Conservation (phyloP, 148 eudicot species). For the Tetragonia tetragonoides region DNA sequence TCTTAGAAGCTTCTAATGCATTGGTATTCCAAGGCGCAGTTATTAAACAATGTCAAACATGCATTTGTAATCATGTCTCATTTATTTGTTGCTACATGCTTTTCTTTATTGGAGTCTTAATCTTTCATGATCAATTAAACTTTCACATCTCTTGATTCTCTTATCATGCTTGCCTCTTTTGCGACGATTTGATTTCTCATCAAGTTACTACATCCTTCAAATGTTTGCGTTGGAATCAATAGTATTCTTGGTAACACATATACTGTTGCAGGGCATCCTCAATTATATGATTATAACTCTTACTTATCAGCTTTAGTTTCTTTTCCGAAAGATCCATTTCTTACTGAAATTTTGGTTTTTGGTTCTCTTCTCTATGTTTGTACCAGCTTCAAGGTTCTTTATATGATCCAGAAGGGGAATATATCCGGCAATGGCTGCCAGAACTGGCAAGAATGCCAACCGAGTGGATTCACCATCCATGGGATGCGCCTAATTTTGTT, state of each 20-base stretch:
- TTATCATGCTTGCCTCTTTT: not conserved
- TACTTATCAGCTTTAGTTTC: not conserved
- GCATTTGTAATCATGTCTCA: not conserved
- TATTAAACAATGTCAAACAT: not conserved
- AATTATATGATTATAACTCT: not conserved
- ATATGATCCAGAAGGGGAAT: constrained; percentile 86
- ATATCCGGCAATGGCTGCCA: constrained; percentile 85
- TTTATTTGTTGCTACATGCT: not conserved
- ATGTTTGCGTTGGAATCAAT: not conserved
- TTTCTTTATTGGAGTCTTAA: no score
- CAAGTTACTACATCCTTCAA: no score
- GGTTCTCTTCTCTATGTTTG: not conserved
- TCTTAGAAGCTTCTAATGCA: not conserved
- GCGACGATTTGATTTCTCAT: not conserved
- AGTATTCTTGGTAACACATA: not conserved
- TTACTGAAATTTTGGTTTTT: not conserved
- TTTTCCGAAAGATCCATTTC: not conserved
- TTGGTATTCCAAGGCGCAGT: not conserved
- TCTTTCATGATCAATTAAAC: not conserved
- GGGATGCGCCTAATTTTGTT: constrained; percentile 73
- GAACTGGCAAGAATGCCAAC: constrained; percentile 93
- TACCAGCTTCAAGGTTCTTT: constrained; percentile 86
- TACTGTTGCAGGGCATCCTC: not conserved
- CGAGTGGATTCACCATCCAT: constrained; percentile 98
- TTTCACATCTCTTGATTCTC: not conserved